These are phyloP conservation scores for Acacia melanoxylon DNA, from an alignment of 306 rosid species.

Conservation along the genomic window DNA sequence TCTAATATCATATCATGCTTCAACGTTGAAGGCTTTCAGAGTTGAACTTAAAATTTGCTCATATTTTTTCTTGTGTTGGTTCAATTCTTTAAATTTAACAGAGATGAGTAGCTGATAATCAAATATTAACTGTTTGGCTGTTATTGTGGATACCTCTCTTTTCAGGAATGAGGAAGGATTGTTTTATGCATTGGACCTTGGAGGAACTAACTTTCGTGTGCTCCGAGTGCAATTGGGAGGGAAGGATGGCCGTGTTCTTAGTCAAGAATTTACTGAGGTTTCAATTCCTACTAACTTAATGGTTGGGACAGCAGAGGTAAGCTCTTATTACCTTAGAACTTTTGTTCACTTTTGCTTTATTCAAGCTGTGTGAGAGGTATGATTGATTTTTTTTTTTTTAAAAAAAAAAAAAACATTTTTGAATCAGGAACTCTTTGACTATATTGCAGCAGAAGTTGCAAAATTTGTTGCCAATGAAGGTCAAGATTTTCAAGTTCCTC, in stretches of 20 bases:
- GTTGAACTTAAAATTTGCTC: no score
- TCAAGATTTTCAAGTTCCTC: constrained; percentile 61
- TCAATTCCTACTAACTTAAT: constrained; percentile 82
- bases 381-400: constrained; percentile 18
- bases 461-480: constrained; percentile 84
- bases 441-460: constrained; percentile 73
- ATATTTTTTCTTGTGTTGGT: not conserved
- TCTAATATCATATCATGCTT: no score
- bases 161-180: constrained; percentile 83
- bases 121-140: not conserved
- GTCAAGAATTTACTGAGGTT: constrained; percentile 74
- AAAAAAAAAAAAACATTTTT: constrained; percentile 1
- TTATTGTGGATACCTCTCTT: constrained; percentile 4
- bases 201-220: constrained; percentile 97
- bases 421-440: constrained; percentile 89
- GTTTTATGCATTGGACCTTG: constrained; percentile 94
- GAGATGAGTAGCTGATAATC: not conserved
- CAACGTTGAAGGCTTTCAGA: no score
- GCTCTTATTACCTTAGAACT: constrained; percentile 30
- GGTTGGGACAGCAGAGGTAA: constrained; percentile 78
- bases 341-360: constrained; percentile 2
- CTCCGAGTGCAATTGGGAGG: constrained; percentile 89
- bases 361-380: constrained; percentile 13
- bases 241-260: constrained; percentile 54
- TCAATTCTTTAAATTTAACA: not conserved